These are phyloP conservation scores for Paracamarosporium sp. DNA, from an alignment of 2,329 filamentous ascomycete species.

Conservation along the genomic window DNA sequence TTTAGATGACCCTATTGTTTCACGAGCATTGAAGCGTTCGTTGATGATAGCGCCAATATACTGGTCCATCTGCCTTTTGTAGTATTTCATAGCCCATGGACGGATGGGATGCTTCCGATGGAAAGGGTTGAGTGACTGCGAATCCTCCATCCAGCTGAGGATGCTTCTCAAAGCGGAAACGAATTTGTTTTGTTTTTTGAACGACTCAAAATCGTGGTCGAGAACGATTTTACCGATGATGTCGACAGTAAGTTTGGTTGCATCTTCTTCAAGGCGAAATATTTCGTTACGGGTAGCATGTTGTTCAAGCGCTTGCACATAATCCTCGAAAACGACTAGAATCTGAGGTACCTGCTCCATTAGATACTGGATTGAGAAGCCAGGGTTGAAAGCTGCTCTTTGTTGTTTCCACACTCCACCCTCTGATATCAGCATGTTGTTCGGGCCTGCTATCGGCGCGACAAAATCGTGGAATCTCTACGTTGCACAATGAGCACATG, in stretches of 20 bases:
- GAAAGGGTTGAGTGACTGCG: conserved; percentile 39
- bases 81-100: conserved; percentile 40
- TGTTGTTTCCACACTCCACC: conserved; percentile 53
- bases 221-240: conserved; percentile 51
- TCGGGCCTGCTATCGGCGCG: conserved; percentile 42
- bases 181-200: conserved; percentile 43
- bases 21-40: conserved; percentile 44
- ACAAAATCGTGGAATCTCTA: neutral
- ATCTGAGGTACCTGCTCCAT: conserved; percentile 48
- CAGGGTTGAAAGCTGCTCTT: conserved; percentile 53
- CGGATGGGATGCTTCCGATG: conserved; percentile 47
- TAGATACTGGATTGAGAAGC: conserved; percentile 47
- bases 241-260: conserved; percentile 50
- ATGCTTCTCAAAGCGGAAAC: conserved; percentile 45
- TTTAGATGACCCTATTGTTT: conserved; percentile 18
- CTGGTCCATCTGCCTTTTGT: conserved; percentile 45
- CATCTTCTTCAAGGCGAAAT: conserved; percentile 50
- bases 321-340: conserved; percentile 42
- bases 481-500: neutral
- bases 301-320: conserved; percentile 41
- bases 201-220: conserved; percentile 47
- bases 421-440: conserved; percentile 47
- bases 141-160: conserved; percentile 44
- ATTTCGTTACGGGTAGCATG: conserved; percentile 44
- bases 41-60: conserved; percentile 46